Base-by-base conservation (phyloP, 257 asterid species). In the Solanum ahanhuiri region DNA sequence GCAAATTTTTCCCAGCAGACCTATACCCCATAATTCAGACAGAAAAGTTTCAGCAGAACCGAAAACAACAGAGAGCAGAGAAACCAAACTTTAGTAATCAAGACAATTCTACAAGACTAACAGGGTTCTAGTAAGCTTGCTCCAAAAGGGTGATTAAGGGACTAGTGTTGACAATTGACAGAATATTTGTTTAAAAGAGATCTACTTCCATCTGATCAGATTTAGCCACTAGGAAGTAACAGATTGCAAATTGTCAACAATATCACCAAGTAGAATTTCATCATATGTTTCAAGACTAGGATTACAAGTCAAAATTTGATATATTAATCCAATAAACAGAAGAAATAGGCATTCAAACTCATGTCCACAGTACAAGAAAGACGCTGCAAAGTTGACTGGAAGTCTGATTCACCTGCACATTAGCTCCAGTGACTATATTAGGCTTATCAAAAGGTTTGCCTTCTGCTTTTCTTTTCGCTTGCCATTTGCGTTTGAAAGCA, bases 1-100 rank as follows among this genome's bases (percentile, higher is more conserved):
- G 95, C 96, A 71, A 93, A 95, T 88, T 95, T 95, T 83, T 95
- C 96, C 98, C 97, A 93, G 88, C 96, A 95, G 85, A 95, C 97
- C 98, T 93, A 64, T 69, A 67, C 5, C 75, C 8, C 30, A 81
- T 22, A 85, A 43, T 60, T 57, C 63, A 57, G 39, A 58, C 45
- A 63, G 33, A 82, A 45, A 79, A 15, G 12, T 45, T 79, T 20
- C 17, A 54, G 33, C 51, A 86, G 23, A 25, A 63, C 7, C 17
- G 9, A 22, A 43, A 17, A 30, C 22, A 43, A 22, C 23, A 48
- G 2, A 66, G 15, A 17, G 15, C 79, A 41, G 30, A 67, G 30
- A n/a, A 39, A 35, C 86, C 5, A 1, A 75, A 25, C 64, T 28
- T 41, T 28, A 79, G 41, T 79, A 48, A 25, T 45, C 67, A 45